Evolutionary conservation across 2,329 filamentous ascomycete genomes (phyloP).

Genomic region (Huntiella moniliformis): DNA sequence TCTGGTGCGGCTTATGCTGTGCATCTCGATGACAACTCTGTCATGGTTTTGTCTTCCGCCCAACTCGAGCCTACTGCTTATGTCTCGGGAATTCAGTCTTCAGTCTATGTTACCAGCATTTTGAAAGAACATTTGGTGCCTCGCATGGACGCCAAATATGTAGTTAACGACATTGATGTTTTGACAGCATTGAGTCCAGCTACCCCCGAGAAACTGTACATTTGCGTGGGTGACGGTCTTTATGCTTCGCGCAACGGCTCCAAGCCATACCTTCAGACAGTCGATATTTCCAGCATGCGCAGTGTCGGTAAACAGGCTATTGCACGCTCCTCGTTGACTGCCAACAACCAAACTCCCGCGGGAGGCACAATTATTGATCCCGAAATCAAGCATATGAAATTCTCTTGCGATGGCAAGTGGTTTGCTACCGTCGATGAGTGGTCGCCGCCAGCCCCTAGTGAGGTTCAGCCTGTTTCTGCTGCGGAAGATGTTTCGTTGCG

Average conservation of each 20-base stretch:
- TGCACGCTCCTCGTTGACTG: conserved; percentile 71
- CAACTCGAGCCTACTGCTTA: conserved; percentile 74
- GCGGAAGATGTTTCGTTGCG: conserved; percentile 25
- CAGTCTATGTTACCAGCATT: conserved; percentile 29
- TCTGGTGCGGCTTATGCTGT: conserved; percentile 65
- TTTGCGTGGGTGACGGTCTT: conserved; percentile 47
- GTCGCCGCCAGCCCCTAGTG: conserved; percentile 53
- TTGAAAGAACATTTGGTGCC: conserved; percentile 34
- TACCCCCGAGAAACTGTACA: conserved; percentile 42
- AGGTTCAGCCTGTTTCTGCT: conserved; percentile 27
- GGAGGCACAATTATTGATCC: conserved; percentile 59
- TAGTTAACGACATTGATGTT: conserved; percentile 20
- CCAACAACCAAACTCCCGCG: conserved; percentile 49
- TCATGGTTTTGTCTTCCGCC: conserved; percentile 75
- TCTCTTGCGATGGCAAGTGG: conserved; percentile 72
- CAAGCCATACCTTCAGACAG: conserved; percentile 53
- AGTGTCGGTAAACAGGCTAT: conserved; percentile 76
- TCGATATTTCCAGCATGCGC: conserved; percentile 62
- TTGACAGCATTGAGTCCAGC: conserved; percentile 41
- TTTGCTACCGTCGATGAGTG: conserved; percentile 85
- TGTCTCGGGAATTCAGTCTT: conserved; percentile 62
- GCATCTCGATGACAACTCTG: conserved; percentile 78
- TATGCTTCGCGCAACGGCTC: conserved; percentile 33
- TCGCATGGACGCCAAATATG: conserved; percentile 21
- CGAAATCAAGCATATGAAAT: conserved; percentile 52